phyloP scores from a whole-genome alignment of 352 stramenopile species.

The Phytophthora megakarya region DNA sequence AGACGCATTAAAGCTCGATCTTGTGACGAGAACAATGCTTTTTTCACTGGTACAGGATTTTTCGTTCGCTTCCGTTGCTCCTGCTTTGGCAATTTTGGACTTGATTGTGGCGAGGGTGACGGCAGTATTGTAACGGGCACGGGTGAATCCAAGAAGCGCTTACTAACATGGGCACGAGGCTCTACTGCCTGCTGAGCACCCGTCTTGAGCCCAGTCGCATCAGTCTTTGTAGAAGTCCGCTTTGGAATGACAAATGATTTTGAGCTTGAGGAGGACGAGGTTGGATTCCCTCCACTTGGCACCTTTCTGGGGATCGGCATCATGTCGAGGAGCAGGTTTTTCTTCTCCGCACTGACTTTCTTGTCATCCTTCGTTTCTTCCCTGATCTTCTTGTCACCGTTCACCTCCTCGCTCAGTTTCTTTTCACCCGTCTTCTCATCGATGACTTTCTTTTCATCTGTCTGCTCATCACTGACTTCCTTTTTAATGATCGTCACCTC shows the following conservation, averaged over 20 bases:
- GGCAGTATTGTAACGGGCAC: not conserved
- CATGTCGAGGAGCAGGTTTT: slow-evolving; percentile 6
- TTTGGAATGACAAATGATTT: slow-evolving; percentile 41
- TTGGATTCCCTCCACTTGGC: not conserved
- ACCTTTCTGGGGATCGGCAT: slow-evolving; percentile 28
- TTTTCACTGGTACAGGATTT: slow-evolving; percentile 48
- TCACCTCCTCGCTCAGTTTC: too few species aligned
- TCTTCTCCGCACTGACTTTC: slow-evolving; percentile 5
- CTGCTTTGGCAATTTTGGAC: slow-evolving; percentile 3
- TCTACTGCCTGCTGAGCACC: not conserved
- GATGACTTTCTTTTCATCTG: too few species aligned
- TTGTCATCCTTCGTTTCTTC: too few species aligned
- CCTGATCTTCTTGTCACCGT: too few species aligned
- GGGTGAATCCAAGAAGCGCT: not conserved
- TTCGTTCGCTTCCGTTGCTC: slow-evolving; percentile 43
- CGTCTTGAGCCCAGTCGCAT: not conserved
- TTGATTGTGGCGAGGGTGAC: slow-evolving; percentile 13
- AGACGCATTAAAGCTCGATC: slow-evolving; percentile 59
- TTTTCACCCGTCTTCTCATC: too few species aligned
- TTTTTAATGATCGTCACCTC: not conserved
- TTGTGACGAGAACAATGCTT: slow-evolving; percentile 24
- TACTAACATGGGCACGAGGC: not conserved
- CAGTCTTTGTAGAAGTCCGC: slow-evolving; percentile 18
- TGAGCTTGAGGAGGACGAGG: not conserved
- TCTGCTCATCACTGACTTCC: too few species aligned